Evolutionary conservation across 2,329 filamentous ascomycete genomes (phyloP).

Genomic region (Aspergillus brunneoviolaceus): DNA sequence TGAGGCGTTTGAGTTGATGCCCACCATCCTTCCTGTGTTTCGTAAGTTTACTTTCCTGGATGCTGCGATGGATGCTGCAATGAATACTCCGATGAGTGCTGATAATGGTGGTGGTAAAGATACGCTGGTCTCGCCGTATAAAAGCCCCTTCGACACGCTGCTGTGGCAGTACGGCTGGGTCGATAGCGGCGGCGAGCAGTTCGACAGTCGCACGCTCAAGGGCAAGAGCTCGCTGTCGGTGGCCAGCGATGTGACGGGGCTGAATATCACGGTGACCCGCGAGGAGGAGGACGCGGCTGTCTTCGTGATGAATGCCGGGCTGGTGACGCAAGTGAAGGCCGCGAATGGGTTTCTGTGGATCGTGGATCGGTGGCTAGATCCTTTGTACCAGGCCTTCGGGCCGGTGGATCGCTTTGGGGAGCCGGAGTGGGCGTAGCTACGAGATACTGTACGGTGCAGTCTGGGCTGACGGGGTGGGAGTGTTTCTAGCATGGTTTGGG

Average conservation of each 20-base stretch:
- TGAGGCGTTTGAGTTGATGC: background rate
- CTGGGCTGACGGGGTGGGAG: too few species aligned
- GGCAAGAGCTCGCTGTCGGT: background rate
- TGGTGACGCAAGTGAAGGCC: background rate
- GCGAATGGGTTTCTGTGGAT: background rate
- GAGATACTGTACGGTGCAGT: background rate
- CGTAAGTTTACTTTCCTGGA: background rate
- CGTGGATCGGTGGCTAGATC: constrained; percentile 3
- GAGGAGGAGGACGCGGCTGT: background rate
- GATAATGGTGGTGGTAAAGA: background rate
- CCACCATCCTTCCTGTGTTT: background rate
- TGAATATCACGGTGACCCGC: background rate
- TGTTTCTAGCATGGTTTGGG: too few species aligned
- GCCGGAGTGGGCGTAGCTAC: background rate
- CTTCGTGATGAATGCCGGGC: background rate
- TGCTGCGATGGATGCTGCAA: too few species aligned
- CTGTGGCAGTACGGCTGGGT: background rate
- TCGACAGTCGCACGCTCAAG: background rate
- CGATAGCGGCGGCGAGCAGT: background rate
- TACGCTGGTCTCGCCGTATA: background rate
- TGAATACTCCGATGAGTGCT: too few species aligned
- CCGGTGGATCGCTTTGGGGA: background rate
- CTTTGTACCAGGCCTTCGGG: background rate
- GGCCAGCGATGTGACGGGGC: background rate
- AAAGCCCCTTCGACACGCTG: background rate